phyloP scores from a whole-genome alignment of 2,329 filamentous ascomycete genomes.

The Colletotrichum tabaci region DNA sequence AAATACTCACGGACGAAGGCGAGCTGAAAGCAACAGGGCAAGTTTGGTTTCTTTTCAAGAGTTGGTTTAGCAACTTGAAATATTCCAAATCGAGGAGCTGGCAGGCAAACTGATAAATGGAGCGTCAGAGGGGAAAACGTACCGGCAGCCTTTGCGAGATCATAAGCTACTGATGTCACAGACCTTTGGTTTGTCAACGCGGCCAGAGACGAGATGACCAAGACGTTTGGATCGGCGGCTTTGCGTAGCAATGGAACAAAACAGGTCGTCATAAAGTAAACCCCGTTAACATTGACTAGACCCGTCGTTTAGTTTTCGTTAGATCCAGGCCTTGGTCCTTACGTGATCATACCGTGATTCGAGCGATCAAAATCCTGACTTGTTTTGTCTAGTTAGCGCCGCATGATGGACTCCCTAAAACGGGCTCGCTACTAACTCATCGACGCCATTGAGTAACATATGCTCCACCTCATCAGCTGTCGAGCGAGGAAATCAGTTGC shows the following conservation, averaged over 20 bases:
- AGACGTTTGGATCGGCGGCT: slow-evolving; percentile 46
- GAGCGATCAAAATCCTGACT: slow-evolving; percentile 12
- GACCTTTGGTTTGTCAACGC: slow-evolving; percentile 46
- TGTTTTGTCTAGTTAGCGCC: not conserved
- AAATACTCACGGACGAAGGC: slow-evolving; percentile 43
- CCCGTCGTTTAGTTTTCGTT: not conserved
- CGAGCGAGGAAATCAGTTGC: not conserved
- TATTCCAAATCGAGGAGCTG: not conserved
- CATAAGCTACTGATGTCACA: slow-evolving; percentile 47
- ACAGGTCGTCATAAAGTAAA: slow-evolving; percentile 48
- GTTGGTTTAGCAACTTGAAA: not conserved
- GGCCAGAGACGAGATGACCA: slow-evolving; percentile 47
- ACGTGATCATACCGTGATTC: slow-evolving; percentile 2
- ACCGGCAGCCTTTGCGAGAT: slow-evolving; percentile 47
- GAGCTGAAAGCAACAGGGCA: slow-evolving; percentile 43
- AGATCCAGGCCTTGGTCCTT: not conserved
- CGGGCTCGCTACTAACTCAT: slow-evolving; percentile 39
- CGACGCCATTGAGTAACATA: slow-evolving; percentile 42
- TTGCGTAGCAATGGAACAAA: slow-evolving; percentile 48
- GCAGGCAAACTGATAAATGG: not conserved
- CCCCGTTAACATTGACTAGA: slow-evolving; percentile 48
- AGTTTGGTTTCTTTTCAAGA: slow-evolving; percentile 40
- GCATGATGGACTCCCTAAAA: not conserved
- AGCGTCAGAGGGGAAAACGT: slow-evolving; percentile 5
- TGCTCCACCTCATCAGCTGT: slow-evolving; percentile 44